phyloP scores from a whole-genome alignment of 2,329 filamentous ascomycete species.

The Coniochaeta prunicola region DNA sequence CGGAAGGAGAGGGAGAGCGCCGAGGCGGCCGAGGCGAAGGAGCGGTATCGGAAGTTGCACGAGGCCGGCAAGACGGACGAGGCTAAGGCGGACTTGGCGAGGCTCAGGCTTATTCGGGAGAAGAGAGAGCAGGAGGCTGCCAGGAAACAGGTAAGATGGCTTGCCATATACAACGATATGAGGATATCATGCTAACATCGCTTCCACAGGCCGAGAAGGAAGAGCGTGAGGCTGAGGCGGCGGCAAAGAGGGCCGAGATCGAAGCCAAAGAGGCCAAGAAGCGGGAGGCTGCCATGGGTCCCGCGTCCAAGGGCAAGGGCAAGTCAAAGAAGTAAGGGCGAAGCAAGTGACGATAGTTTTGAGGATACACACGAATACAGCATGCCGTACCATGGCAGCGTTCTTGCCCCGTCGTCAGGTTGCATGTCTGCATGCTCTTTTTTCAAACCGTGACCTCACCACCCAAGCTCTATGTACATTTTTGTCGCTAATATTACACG shows the following conservation, averaged over 20 bases:
- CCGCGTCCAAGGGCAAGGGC: slow-evolving; percentile 27
- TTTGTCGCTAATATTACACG: neutral
- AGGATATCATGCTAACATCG: slow-evolving; percentile 14
- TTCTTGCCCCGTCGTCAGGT: neutral
- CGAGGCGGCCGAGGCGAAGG: slow-evolving; percentile 81
- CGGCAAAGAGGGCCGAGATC: slow-evolving; percentile 39
- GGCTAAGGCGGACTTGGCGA: slow-evolving; percentile 80
- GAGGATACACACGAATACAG: neutral
- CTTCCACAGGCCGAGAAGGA: slow-evolving; percentile 47
- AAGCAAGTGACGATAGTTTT: no score
- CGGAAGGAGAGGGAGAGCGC: slow-evolving; percentile 63
- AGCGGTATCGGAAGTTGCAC: slow-evolving; percentile 86
- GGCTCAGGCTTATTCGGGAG: slow-evolving; percentile 75
- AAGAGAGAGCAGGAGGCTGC: slow-evolving; percentile 78
- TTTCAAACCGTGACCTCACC: neutral
- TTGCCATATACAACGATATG: no score
- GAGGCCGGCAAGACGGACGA: slow-evolving; percentile 95
- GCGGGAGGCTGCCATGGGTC: slow-evolving; percentile 42
- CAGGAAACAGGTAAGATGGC: slow-evolving; percentile 65
- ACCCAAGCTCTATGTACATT: neutral
- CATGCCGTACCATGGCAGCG: neutral
- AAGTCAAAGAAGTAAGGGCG: slow-evolving; percentile 21
- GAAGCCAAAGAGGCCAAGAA: slow-evolving; percentile 50
- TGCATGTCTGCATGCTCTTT: neutral
- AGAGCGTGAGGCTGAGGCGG: slow-evolving; percentile 45